Percentiles rank a stretch among this genome's conserved stretches.
Conservation (phyloP, 139 green algal species). For the Chlamydomonas incerta region DNA sequence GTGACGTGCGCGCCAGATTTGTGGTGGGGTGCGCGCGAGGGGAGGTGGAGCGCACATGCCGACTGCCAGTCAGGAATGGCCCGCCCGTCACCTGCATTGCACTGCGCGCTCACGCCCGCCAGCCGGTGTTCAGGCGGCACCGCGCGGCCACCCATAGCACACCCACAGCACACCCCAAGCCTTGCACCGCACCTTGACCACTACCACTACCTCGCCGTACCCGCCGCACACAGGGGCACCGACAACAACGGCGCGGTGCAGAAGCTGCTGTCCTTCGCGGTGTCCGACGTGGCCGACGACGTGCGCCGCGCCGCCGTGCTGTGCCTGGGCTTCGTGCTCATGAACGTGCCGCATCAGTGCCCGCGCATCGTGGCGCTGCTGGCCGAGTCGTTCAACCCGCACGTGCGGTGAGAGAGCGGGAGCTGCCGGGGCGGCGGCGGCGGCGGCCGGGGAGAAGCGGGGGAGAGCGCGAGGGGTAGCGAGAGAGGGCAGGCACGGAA, state of each 20-base stretch:
- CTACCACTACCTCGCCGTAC: too few species aligned
- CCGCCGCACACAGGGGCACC: constrained; percentile 86
- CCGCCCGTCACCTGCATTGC: too few species aligned
- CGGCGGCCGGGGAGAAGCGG: background rate
- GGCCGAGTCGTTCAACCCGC: constrained; percentile 97
- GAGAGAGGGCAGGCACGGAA: background rate
- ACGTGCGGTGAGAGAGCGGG: constrained; percentile 70
- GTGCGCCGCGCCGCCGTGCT: constrained; percentile 93
- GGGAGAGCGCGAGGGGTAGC: background rate
- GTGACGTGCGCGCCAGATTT: too few species aligned
- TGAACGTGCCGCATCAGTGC: constrained; percentile 88
- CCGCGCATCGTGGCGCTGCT: constrained; percentile 94
- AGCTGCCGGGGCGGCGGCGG: background rate
- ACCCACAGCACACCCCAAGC: too few species aligned
- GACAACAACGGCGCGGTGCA: constrained; percentile 95
- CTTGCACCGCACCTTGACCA: too few species aligned
- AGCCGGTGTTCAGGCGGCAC: too few species aligned
- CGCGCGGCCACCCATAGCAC: too few species aligned
- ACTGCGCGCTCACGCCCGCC: too few species aligned
- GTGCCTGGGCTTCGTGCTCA: constrained; percentile 96
- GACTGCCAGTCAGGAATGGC: too few species aligned
- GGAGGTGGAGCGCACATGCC: too few species aligned
- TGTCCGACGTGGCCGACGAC: constrained; percentile 96
- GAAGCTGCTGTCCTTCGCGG: constrained; percentile 97
- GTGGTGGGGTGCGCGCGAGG: too few species aligned